phyloP scores from a whole-genome alignment of 257 asterid species.

The Paulownia fortunei region DNA sequence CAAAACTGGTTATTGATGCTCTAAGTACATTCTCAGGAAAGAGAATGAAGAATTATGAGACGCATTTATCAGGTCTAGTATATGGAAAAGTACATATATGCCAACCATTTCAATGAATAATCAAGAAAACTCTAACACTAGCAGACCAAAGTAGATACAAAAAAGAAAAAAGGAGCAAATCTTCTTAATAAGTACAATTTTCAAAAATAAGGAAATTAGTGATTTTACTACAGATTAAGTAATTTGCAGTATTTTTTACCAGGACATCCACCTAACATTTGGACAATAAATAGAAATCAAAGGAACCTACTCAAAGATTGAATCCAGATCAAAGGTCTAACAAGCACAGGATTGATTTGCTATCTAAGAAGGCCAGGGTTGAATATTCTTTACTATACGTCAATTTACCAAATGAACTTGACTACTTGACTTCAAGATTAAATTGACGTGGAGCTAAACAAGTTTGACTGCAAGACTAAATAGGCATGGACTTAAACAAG shows the following conservation, averaged over 20 bases:
- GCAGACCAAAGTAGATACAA: neutral
- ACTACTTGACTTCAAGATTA: neutral
- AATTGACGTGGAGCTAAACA: neutral
- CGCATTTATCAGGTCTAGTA: neutral
- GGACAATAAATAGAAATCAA: neutral
- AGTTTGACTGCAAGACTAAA: neutral
- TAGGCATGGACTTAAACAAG: neutral
- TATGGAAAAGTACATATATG: neutral
- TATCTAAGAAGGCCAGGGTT: neutral
- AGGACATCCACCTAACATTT: slow-evolving; percentile 4
- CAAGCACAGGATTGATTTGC: neutral
- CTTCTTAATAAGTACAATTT: neutral
- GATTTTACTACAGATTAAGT: neutral
- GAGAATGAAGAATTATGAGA: neutral
- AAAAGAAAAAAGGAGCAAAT: neutral
- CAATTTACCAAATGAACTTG: neutral
- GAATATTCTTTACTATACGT: neutral
- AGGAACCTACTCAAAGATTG: slow-evolving; percentile 11
- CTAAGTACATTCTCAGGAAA: slow-evolving; percentile 7
- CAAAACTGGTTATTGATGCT: slow-evolving; percentile 1
- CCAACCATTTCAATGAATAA: slow-evolving; percentile 7
- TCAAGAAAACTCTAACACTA: neutral
- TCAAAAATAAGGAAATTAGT: neutral
- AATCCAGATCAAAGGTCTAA: slow-evolving; percentile 5
- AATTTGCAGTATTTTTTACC: neutral